Base-by-base conservation (phyloP, 352 stramenopile genomes). In the Pythium utonaiense region DNA sequence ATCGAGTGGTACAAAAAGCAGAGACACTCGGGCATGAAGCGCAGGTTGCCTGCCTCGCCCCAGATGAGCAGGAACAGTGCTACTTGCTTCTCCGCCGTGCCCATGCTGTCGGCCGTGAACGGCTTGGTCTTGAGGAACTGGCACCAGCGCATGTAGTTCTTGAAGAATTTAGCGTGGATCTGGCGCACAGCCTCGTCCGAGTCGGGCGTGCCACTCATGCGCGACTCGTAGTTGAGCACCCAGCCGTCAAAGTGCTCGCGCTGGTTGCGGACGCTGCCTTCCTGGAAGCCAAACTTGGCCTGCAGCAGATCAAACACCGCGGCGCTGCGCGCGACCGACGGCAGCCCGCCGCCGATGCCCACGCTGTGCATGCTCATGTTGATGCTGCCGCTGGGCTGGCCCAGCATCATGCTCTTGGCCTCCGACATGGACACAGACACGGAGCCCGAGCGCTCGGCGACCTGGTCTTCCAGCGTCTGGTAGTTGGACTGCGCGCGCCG, bases 61-160 rank as follows among this genome's bases (percentile, higher is more conserved):
- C 87, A 96, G 54, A 96, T 86, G 30, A 95, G 68, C 55, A 96
- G 51, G 61, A 92, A 95, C 9, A 96, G 75, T 49, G 87, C 87
- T 40, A 92, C 44, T 60, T 96, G 81, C 0, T 69, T 65, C 66
- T 89, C 80, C 0, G 74, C 77, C 8, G 64, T 60, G 7, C 65
- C 72, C 4, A 41, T 13, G 0, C 67, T 48, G 16, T 84, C 77
- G 25, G 84, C 67, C 62, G 97, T 89, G 44, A 89, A 77, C 10
- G 96, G 96, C 49, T 81, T 70, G 4, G 93, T 88, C 28, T 83
- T 82, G 53, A 99, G 76, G 58, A 96, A 96, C 48, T 83, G 62
- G 72, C 96, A 99, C 97, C 97, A 99, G 65, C 96, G 96, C 63
- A 61, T 59, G 67, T 97, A 97, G 71, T 97, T 97, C 16, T 77